A percentile compares a stretch with the other conserved stretches of the same genome.
Evolutionary conservation across 768 basidiomycete genomes (phyloP).

Genomic region (Tylopilus subfusipes): DNA sequence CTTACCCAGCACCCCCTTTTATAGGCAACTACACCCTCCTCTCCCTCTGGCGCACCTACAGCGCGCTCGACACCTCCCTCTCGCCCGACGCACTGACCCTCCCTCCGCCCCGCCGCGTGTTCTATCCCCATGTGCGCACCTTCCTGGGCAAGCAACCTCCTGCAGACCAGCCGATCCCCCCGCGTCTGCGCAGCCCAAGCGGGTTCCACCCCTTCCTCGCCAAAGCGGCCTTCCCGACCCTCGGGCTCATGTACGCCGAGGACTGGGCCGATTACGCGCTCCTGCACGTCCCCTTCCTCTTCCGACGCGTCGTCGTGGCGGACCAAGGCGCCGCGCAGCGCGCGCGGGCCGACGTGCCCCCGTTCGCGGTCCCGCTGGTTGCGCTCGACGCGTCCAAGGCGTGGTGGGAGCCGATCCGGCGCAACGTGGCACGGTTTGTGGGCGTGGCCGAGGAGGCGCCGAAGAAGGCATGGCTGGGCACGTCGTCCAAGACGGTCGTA

Average conservation of each 20-base stretch:
- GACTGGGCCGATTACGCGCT: slow-evolving; percentile 77
- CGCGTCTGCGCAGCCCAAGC: slow-evolving; percentile 46
- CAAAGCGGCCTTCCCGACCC: slow-evolving; percentile 70
- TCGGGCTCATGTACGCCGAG: slow-evolving; percentile 61
- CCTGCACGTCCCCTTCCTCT: slow-evolving; percentile 65
- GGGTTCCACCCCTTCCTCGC: slow-evolving; percentile 71
- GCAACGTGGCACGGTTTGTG: slow-evolving; percentile 43
- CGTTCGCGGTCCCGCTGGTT: slow-evolving; percentile 41
- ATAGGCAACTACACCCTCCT: slow-evolving; percentile 68
- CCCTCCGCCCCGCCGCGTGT: slow-evolving; percentile 65
- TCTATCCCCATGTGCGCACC: slow-evolving; percentile 67
- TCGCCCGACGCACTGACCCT: slow-evolving; percentile 49
- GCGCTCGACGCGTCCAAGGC: slow-evolving; percentile 41
- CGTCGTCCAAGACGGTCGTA: slow-evolving; percentile 43
- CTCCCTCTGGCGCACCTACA: slow-evolving; percentile 75
- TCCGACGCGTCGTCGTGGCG: slow-evolving; percentile 73
- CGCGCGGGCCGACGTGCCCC: slow-evolving; percentile 21
- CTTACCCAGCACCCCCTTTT: slow-evolving; percentile 1
- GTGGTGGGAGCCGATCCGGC: slow-evolving; percentile 70
- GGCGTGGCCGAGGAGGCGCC: slow-evolving; percentile 26
- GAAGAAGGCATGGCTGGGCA: slow-evolving; percentile 12
- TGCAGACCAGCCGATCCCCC: slow-evolving; percentile 30
- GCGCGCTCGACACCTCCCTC: slow-evolving; percentile 51
- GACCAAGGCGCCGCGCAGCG: slow-evolving; percentile 66
- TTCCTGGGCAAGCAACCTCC: slow-evolving; percentile 45